Base-by-base conservation (phyloP, 2,329 filamentous ascomycete species). In the Chrysoporthe deuterocubensis region DNA sequence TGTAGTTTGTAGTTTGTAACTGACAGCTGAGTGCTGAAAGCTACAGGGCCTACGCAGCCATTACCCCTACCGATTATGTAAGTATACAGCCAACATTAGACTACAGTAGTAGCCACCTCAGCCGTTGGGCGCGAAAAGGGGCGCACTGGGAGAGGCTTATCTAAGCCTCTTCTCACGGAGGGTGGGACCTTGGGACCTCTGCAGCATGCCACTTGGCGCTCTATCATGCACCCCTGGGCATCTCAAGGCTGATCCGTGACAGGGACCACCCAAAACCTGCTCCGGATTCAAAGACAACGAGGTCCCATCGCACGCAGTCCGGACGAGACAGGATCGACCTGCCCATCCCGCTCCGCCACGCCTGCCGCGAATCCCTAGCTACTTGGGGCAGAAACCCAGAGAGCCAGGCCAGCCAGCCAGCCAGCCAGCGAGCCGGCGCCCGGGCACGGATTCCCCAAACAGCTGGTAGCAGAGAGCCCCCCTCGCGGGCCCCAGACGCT, bases 171-270 rank as follows among this genome's bases (percentile, higher is more conserved):
- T 48, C 42, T 46, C 26, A 43, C n/a, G 11, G 9, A 32, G 11
- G 44, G 26, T 26, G n/a, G 58, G 40, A 8, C 52, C 54, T 37
- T 26, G 5, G 37, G 37, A 40, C 37, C 57, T 42, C 37, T 61
- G 59, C 43, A 61, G 42, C 42, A 61, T 48, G 59, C 59, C 59
- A 61, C 59, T 61, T 61, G 59, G 59, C 59, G 58, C 57, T 59
- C 21, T 43, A 40, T 40, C 37, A 7, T 42, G 57, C 57, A 60
- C 18, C 37, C 18, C 57, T 60, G 57, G 59, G 18, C 42, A 48
- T 34, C 43, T 61, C 26, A 4, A 21, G 43, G 59, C 59, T 46
- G 59, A 34, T 44, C 21, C 21, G 59, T n/a, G 43, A 46, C 59
- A 37, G 43, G 59, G 59, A 61, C 42, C 43, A 61, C 9, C 48